Conservation (phyloP, 305 asterid genomes). For the Fraxinus sp. region DNA sequence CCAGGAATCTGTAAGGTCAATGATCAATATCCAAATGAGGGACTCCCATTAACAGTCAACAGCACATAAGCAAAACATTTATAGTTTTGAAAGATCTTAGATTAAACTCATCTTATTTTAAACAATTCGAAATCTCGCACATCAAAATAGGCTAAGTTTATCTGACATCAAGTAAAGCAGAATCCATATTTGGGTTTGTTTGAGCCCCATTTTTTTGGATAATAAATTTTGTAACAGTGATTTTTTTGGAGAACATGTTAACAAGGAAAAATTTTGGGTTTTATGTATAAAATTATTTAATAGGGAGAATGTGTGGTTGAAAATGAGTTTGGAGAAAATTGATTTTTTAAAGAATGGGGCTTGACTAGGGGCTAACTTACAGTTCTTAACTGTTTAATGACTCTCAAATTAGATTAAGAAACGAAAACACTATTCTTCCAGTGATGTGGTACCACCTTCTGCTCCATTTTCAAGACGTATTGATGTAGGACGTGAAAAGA, state of each 20-base stretch:
- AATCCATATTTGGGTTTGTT: background rate
- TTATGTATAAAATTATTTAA: no score
- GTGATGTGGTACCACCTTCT: background rate
- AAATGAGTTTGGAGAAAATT: no score
- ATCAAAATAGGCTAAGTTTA: background rate
- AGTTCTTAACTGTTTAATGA: background rate
- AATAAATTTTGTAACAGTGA: no score
- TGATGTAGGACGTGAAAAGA: background rate
- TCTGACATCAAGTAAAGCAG: background rate
- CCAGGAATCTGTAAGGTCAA: constrained; percentile 55
- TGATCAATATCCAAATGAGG: constrained; percentile 8
- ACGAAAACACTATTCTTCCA: background rate
- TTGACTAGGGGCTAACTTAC: background rate
- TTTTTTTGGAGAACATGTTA: no score
- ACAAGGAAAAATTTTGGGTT: no score
- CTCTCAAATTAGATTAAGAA: background rate
- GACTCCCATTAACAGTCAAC: background rate
- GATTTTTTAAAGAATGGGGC: no score
- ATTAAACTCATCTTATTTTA: background rate
- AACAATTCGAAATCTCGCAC: background rate
- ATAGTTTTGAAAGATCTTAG: background rate
- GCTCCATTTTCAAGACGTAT: background rate
- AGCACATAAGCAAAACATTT: background rate
- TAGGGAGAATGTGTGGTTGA: no score
- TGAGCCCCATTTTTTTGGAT: no score